These are phyloP conservation scores for Xylaria sp. DNA, from an alignment of 2,329 filamentous ascomycete species.

Conservation along the genomic window DNA sequence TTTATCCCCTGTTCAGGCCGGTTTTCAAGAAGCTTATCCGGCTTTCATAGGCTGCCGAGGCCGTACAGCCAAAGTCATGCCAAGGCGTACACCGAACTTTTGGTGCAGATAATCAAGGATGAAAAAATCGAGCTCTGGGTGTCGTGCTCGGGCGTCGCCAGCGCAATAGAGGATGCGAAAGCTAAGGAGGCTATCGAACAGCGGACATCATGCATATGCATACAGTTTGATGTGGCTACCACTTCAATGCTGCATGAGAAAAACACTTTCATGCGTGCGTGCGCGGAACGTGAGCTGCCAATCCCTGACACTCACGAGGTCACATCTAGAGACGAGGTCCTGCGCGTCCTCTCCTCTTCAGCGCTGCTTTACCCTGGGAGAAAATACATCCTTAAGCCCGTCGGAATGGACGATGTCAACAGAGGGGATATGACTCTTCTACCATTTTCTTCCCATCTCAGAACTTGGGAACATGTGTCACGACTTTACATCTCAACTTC, in stretches of 20 bases:
- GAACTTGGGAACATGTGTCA: slow-evolving; percentile 66
- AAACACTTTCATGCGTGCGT: slow-evolving; percentile 70
- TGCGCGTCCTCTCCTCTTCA: slow-evolving; percentile 59
- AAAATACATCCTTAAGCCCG: slow-evolving; percentile 73
- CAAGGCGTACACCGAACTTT: slow-evolving; percentile 63
- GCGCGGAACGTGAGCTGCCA: slow-evolving; percentile 62
- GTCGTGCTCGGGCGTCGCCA: slow-evolving; percentile 74
- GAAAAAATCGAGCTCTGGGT: slow-evolving; percentile 78
- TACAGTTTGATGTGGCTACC: slow-evolving; percentile 69
- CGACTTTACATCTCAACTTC: slow-evolving; percentile 64
- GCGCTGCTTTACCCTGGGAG: slow-evolving; percentile 43
- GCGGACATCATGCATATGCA: slow-evolving; percentile 66
- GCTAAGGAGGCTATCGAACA: slow-evolving; percentile 70
- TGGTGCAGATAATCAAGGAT: slow-evolving; percentile 67
- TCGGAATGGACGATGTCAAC: slow-evolving; percentile 68
- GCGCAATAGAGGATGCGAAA: slow-evolving; percentile 72
- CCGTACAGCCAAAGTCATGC: slow-evolving; percentile 42
- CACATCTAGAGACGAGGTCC: slow-evolving; percentile 61
- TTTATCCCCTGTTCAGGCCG: slow-evolving; percentile 63
- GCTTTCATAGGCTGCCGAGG: slow-evolving; percentile 61
- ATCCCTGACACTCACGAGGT: slow-evolving; percentile 65
- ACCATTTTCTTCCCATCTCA: slow-evolving; percentile 61
- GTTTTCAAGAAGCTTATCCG: slow-evolving; percentile 65
- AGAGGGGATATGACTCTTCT: slow-evolving; percentile 72
- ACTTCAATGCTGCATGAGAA: slow-evolving; percentile 72